Conservation (phyloP, 176 grass and related monocot genomes). For the Tillandsia fasciculata region DNA sequence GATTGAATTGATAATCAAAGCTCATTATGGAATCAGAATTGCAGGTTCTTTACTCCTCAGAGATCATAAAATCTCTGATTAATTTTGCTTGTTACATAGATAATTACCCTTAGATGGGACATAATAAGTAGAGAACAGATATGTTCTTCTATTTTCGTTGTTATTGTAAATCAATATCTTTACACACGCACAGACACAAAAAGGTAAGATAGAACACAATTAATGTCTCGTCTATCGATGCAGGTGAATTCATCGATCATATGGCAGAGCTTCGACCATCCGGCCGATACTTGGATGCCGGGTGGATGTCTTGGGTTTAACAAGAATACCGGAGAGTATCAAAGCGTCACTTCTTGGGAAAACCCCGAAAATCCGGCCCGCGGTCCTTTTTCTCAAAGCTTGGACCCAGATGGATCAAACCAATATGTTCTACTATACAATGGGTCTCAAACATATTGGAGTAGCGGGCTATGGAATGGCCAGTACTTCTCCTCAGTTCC, state of each 20-base stretch:
- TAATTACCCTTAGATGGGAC: too few species aligned
- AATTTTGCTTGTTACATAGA: too few species aligned
- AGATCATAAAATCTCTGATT: too few species aligned
- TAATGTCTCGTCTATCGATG: too few species aligned
- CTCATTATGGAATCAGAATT: too few species aligned
- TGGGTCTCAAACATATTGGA: constrained; percentile 33
- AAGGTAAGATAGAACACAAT: too few species aligned
- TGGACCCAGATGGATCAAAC: constrained; percentile 32
- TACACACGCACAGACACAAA: too few species aligned
- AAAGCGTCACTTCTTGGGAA: constrained; percentile 38
- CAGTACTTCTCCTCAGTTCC: constrained; percentile 17
- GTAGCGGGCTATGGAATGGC: constrained; percentile 24
- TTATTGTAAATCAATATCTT: too few species aligned
- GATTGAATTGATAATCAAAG: too few species aligned
- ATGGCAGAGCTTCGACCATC: constrained; percentile 64
- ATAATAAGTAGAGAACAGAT: too few species aligned
- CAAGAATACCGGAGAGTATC: constrained; percentile 33
- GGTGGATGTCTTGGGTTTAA: constrained; percentile 40
- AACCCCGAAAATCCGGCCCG: constrained; percentile 27
- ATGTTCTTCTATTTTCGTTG: too few species aligned
- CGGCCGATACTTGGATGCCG: constrained; percentile 39
- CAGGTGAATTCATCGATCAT: constrained; percentile 5
- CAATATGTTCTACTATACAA: constrained; percentile 34
- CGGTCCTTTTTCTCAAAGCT: constrained; percentile 22
- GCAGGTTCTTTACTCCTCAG: too few species aligned